Percentiles rank a stretch among this genome's conserved stretches.
Evolutionary conservation across 768 basidiomycete genomes (phyloP).

Genomic region (Naganishia vishniacii): DNA sequence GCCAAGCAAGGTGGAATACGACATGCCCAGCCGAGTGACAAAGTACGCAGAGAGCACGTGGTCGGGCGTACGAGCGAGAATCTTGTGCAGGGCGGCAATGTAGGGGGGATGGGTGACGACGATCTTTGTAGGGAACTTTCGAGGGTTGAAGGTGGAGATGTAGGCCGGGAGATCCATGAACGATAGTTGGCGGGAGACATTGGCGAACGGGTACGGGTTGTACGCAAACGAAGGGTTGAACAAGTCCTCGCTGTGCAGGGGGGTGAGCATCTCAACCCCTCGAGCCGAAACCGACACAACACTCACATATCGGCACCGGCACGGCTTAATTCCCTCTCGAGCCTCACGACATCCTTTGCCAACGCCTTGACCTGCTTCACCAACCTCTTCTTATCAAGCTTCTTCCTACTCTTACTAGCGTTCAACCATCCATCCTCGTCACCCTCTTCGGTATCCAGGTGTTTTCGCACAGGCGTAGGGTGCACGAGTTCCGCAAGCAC

Average conservation of each 20-base stretch:
- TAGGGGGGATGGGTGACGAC: conserved; percentile 80
- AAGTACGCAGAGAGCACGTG: conserved; percentile 83
- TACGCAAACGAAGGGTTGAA: conserved; percentile 80
- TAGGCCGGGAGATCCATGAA: conserved; percentile 80
- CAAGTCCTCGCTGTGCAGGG: conserved; percentile 59
- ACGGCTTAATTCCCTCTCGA: conserved; percentile 72
- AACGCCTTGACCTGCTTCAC: conserved; percentile 59
- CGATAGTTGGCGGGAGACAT: conserved; percentile 64
- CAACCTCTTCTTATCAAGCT: conserved; percentile 51
- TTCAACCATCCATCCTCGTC: not conserved
- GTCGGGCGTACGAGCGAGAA: conserved; percentile 63
- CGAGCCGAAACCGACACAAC: not conserved
- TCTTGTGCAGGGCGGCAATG: conserved; percentile 59
- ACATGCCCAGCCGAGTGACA: conserved; percentile 65
- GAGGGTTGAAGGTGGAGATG: conserved; percentile 74
- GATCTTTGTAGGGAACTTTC: conserved; percentile 62
- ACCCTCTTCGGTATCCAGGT: not conserved
- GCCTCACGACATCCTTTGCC: conserved; percentile 64
- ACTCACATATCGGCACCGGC: conserved; percentile 74
- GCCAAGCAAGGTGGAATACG: conserved; percentile 63
- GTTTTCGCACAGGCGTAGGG: conserved; percentile 22
- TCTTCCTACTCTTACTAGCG: conserved; percentile 1
- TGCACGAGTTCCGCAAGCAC: conserved; percentile 61
- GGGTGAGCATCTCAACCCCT: not conserved
- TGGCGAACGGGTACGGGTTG: conserved; percentile 69